A percentile compares a stretch with the other conserved stretches of the same genome.
phyloP scores from a whole-genome alignment of 345 rosid species.

The Arabidopsis thaliana region DNA sequence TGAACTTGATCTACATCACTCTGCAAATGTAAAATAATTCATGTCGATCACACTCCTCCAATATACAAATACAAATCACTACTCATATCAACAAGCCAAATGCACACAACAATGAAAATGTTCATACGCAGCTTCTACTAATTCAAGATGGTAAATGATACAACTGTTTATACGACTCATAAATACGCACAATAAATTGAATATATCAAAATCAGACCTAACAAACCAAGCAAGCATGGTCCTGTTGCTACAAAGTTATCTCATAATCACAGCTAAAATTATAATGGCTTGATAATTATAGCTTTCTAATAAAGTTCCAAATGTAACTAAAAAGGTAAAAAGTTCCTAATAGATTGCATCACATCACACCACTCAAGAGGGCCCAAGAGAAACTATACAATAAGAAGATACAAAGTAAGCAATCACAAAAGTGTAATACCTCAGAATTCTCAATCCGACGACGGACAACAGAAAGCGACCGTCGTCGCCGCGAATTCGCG shows the following conservation, averaged over 20 bases:
- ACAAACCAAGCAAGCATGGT: constrained; percentile 6
- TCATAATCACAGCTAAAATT: constrained; percentile 13
- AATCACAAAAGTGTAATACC: constrained; percentile 49
- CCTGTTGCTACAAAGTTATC: constrained; percentile 19
- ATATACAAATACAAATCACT: neutral
- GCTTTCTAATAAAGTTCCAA: constrained; percentile 24
- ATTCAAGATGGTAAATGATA: neutral
- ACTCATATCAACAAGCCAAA: constrained; percentile 22
- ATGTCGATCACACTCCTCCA: neutral
- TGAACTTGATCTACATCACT: constrained; percentile 68
- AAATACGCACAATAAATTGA: neutral
- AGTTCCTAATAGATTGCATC: neutral
- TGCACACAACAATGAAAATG: neutral
- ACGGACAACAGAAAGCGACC: constrained; percentile 76
- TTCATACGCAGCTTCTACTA: constrained; percentile 2
- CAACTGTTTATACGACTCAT: neutral
- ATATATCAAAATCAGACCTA: neutral
- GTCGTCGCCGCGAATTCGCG: constrained; percentile 53
- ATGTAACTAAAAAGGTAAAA: constrained; percentile 21
- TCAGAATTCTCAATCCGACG: constrained; percentile 75
- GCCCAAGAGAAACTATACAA: constrained; percentile 24
- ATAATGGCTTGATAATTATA: constrained; percentile 22
- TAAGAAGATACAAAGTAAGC: constrained; percentile 2
- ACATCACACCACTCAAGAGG: constrained; percentile 24
- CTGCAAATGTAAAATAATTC: constrained; percentile 48